These are phyloP conservation scores for Kazachstania africana DNA, from an alignment of 805 yeast genomes.

Conservation along the genomic window DNA sequence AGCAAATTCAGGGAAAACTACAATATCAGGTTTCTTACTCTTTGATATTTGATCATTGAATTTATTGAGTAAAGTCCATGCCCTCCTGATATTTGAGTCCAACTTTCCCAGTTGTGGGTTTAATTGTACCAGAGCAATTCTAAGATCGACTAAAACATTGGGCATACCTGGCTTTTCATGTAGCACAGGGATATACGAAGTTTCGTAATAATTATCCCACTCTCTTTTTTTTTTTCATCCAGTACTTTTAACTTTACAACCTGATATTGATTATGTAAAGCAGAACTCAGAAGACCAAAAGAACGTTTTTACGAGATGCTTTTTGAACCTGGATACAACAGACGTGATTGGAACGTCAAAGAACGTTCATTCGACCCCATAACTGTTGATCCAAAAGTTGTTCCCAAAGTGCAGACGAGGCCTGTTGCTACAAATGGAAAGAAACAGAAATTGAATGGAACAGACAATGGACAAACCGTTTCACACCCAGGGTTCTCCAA, in stretches of 20 bases:
- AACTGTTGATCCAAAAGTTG: slow-evolving; percentile 2
- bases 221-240: too few relatives aligned
- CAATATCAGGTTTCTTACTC: slow-evolving; percentile 40
- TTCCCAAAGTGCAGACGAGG: neutral
- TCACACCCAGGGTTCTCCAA: too few relatives aligned
- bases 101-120: slow-evolving; percentile 54
- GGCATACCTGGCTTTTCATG: too few relatives aligned
- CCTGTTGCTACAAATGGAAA: neutral
- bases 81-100: slow-evolving; percentile 39
- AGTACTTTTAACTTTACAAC: too few relatives aligned
- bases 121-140: slow-evolving; percentile 56
- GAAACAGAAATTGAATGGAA: neutral
- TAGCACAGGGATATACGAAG: too few relatives aligned
- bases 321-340: slow-evolving; percentile 5
- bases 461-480: neutral
- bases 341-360: neutral
- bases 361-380: slow-evolving; percentile 1
- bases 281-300: too few relatives aligned
- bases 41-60: slow-evolving; percentile 6
- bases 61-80: slow-evolving; percentile 31
- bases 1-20: slow-evolving; percentile 75
- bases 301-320: too few relatives aligned
- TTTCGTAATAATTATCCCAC: too few relatives aligned
- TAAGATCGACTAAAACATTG: slow-evolving; percentile 31
- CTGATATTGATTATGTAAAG: too few relatives aligned